These are phyloP conservation scores for Ulota crispa DNA, from an alignment of 225 moss, liverwort and hornwort genomes.

Conservation along the genomic window DNA sequence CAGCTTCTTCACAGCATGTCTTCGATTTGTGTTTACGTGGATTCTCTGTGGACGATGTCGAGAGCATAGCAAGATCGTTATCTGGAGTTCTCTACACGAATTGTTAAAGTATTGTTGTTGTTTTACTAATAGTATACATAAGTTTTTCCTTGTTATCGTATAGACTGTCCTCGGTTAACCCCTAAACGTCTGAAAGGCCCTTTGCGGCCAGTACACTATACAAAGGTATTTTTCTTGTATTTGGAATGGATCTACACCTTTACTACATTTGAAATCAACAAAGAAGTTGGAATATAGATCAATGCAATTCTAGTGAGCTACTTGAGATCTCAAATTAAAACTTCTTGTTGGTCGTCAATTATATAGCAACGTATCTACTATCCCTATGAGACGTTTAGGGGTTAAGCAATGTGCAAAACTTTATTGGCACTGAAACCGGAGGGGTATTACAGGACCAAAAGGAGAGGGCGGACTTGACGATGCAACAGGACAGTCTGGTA, in stretches of 20 bases:
- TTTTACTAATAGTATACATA: background rate
- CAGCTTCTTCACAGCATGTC: background rate
- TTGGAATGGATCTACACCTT: too few relatives aligned
- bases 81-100: background rate
- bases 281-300: too few relatives aligned
- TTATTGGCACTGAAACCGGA: background rate
- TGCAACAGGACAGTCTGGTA: constrained; percentile 92
- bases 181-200: too few relatives aligned
- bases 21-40: background rate
- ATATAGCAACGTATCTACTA: too few relatives aligned
- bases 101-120: background rate
- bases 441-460: constrained; percentile 72
- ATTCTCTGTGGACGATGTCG: background rate
- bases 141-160: background rate
- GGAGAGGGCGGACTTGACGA: constrained; percentile 98
- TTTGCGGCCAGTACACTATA: too few relatives aligned
- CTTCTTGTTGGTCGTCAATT: too few relatives aligned
- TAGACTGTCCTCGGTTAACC: background rate
- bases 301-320: too few relatives aligned
- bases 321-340: too few relatives aligned
- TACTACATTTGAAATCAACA: too few relatives aligned
- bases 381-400: too few relatives aligned
- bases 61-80: background rate
- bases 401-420: background rate
- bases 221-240: too few relatives aligned